These are phyloP conservation scores for Sarcomyxa edulis DNA, from an alignment of 768 basidiomycete species.

Conservation along the genomic window DNA sequence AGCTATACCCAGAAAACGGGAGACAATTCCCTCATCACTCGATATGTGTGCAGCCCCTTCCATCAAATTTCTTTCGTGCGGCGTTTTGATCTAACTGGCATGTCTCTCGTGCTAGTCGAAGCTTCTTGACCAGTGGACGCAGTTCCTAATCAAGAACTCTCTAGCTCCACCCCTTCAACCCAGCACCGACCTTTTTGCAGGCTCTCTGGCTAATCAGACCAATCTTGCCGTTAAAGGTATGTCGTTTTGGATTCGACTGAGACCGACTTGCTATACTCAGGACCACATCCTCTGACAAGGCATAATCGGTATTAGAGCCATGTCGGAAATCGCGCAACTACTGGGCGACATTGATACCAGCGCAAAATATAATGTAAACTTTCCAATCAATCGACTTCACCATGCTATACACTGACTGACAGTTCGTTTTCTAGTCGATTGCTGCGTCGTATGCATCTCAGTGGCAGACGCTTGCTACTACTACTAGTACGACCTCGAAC, in stretches of 20 bases:
- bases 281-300: not conserved
- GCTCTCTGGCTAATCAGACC: constrained; percentile 53
- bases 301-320: constrained; percentile 59
- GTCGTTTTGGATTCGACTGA: too few species aligned
- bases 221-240: constrained; percentile 65
- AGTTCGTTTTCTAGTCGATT: constrained; percentile 36
- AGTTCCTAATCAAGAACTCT: constrained; percentile 51
- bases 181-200: constrained; percentile 50
- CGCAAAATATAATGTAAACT: constrained; percentile 35
- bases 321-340: constrained; percentile 48
- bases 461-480: constrained; percentile 48
- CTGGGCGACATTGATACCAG: constrained; percentile 32
- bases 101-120: constrained; percentile 20
- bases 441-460: constrained; percentile 45
- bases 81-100: constrained; percentile 11
- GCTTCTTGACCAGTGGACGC: constrained; percentile 61
- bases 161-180: constrained; percentile 50
- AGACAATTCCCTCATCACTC: constrained; percentile 34
- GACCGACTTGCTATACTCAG: not conserved
- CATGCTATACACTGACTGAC: not conserved
- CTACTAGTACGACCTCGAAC: constrained; percentile 39
- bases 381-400: not conserved
- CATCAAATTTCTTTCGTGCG: not conserved
- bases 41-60: constrained; percentile 28
- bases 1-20: too few species aligned